Conservation (phyloP, 1,284 basidiomycete genomes). For the Austropuccinia psidii region DNA sequence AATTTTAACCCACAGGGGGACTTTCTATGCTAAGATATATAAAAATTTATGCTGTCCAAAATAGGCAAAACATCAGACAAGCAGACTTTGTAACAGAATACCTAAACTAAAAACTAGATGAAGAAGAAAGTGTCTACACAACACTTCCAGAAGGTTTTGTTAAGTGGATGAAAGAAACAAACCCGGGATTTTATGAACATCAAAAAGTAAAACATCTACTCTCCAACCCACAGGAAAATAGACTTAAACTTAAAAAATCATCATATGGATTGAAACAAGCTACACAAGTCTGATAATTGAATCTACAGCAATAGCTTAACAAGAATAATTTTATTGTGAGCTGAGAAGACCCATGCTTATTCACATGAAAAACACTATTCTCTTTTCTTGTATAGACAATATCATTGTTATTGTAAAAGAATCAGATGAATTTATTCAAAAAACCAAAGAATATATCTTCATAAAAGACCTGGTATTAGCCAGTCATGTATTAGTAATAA, state of each 20-base stretch:
- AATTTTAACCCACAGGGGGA: slow-evolving; percentile 1
- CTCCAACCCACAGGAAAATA: too few species aligned
- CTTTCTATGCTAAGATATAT: not conserved
- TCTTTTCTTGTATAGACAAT: not conserved
- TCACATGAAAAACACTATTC: not conserved
- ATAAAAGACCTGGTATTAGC: slow-evolving; percentile 7
- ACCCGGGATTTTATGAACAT: not conserved
- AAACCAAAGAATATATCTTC: not conserved
- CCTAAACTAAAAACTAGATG: slow-evolving; percentile 6
- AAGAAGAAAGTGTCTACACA: slow-evolving; percentile 3
- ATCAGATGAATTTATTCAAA: not conserved
- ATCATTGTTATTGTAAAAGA: not conserved
- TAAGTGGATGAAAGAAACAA: slow-evolving; percentile 5
- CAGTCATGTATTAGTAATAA: not conserved
- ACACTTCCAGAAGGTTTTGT: slow-evolving; percentile 13
- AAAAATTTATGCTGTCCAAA: not conserved
- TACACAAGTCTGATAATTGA: not conserved
- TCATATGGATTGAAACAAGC: slow-evolving; percentile 34
- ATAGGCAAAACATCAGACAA: not conserved
- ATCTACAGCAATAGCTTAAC: not conserved
- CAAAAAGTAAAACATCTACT: not conserved
- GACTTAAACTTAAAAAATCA: slow-evolving; percentile 13
- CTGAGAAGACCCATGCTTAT: slow-evolving; percentile 15
- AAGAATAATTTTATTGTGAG: not conserved
- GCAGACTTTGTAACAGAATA: slow-evolving; percentile 28